phyloP scores from a whole-genome alignment of 1,284 basidiomycete species.

The Exsudoporus floridanus region DNA sequence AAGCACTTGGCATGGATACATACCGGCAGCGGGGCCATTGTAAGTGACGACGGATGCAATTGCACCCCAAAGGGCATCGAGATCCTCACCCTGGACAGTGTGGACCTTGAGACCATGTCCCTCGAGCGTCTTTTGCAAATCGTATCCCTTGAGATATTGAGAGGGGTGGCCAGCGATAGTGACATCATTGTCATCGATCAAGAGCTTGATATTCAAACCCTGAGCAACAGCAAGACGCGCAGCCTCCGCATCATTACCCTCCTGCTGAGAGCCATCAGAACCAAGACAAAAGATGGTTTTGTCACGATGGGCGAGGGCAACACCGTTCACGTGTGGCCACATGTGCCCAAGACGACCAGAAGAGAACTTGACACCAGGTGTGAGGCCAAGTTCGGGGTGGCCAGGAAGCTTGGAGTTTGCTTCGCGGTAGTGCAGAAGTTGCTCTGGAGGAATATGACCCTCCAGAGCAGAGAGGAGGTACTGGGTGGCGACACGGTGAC shows the following conservation, averaged over 20 bases:
- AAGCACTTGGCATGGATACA: conserved; percentile 16
- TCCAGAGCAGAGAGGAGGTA: conserved; percentile 78
- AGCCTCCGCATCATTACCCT: conserved; percentile 86
- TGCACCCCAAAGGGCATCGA: conserved; percentile 73
- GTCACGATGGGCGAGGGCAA: conserved; percentile 73
- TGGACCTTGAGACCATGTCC: conserved; percentile 80
- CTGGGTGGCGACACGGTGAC: conserved; percentile 85
- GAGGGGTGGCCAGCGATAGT: conserved; percentile 86
- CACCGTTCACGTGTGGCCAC: conserved; percentile 80
- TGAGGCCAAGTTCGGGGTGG: conserved; percentile 82
- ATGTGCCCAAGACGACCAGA: conserved; percentile 83
- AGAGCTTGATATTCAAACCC: conserved; percentile 74
- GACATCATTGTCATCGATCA: conserved; percentile 87
- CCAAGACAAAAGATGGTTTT: conserved; percentile 80
- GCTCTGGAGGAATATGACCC: conserved; percentile 67
- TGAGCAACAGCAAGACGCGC: conserved; percentile 83
- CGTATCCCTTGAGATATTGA: conserved; percentile 77
- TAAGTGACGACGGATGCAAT: conserved; percentile 55
- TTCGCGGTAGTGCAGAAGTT: conserved; percentile 79
- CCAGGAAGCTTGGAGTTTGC: conserved; percentile 83
- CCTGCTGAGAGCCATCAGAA: conserved; percentile 86
- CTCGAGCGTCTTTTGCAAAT: conserved; percentile 65
- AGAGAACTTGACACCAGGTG: conserved; percentile 84
- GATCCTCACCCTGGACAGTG: conserved; percentile 71
- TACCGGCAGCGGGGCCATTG: conserved; percentile 75